Evolutionary conservation across 331 rosid species (phyloP).

Genomic region (Quercus phellos): DNA sequence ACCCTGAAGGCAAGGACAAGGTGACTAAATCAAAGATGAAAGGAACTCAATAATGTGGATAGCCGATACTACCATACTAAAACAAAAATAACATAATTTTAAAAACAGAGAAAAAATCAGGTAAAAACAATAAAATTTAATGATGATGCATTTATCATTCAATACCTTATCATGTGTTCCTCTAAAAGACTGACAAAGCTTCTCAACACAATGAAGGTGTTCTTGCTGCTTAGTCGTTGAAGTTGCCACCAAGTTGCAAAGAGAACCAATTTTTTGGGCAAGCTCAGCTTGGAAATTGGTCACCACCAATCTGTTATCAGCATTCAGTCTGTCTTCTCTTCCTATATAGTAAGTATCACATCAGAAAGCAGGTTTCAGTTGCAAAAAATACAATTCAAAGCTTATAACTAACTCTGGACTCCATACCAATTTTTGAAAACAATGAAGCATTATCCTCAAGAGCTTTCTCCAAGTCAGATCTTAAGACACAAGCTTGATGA

Average conservation of each 20-base stretch:
- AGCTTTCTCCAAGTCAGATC: constrained; percentile 79
- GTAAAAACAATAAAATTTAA: neutral
- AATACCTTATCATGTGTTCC: constrained; percentile 64
- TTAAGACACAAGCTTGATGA: constrained; percentile 70
- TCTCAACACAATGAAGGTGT: constrained; percentile 69
- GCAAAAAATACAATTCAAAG: neutral
- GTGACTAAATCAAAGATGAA: neutral
- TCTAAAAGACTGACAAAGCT: constrained; percentile 61
- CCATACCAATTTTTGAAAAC: constrained; percentile 61
- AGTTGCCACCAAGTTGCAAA: constrained; percentile 56
- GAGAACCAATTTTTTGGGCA: constrained; percentile 61
- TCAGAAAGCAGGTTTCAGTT: neutral
- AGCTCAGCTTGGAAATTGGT: constrained; percentile 67
- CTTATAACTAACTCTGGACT: neutral
- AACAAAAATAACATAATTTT: neutral
- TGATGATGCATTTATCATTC: neutral
- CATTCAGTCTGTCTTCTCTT: constrained; percentile 75
- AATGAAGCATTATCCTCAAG: constrained; percentile 60
- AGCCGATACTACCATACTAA: neutral
- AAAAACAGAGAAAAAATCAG: neutral
- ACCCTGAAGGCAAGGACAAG: constrained; percentile 38
- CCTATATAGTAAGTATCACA: constrained; percentile 30
- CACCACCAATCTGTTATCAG: constrained; percentile 65
- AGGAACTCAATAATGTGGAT: neutral
- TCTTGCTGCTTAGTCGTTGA: constrained; percentile 69